These are phyloP conservation scores for Sonneratia alba DNA, from an alignment of 345 rosid species.

Conservation along the genomic window DNA sequence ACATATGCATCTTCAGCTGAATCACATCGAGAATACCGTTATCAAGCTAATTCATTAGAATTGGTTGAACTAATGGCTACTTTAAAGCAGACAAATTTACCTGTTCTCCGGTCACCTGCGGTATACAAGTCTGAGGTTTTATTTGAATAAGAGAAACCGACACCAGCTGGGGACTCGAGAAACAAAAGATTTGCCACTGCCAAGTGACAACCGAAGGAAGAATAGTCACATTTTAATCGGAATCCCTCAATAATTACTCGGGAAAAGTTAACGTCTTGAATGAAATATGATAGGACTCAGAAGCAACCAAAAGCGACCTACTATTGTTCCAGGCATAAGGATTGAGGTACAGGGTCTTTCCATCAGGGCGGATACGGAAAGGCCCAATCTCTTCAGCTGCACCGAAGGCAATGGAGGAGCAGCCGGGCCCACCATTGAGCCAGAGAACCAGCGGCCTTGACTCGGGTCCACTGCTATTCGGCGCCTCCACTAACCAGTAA, in stretches of 20 bases:
- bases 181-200: slow-evolving; percentile 89
- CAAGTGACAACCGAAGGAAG: not conserved
- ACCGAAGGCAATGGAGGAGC: slow-evolving; percentile 81
- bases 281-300: not conserved
- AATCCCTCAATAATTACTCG: not conserved
- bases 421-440: slow-evolving; percentile 96
- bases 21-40: not conserved
- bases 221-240: not conserved
- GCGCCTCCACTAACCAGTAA: slow-evolving; percentile 85
- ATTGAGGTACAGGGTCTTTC: slow-evolving; percentile 60
- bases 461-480: slow-evolving; percentile 42
- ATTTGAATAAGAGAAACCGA: slow-evolving; percentile 85
- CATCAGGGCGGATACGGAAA: slow-evolving; percentile 65
- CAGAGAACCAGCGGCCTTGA: slow-evolving; percentile 77
- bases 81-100: slow-evolving; percentile 19
- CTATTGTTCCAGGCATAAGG: slow-evolving; percentile 79
- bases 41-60: not conserved
- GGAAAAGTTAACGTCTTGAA: not conserved
- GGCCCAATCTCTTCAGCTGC: slow-evolving; percentile 94
- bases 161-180: slow-evolving; percentile 97
- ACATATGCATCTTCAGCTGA: slow-evolving; percentile 18
- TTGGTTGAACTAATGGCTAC: not conserved
- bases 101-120: slow-evolving; percentile 75
- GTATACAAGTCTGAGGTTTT: slow-evolving; percentile 75
- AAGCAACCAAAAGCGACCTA: slow-evolving; percentile 15